Conservation (phyloP, 805 yeast species). For the Lipomyces yamadae region DNA sequence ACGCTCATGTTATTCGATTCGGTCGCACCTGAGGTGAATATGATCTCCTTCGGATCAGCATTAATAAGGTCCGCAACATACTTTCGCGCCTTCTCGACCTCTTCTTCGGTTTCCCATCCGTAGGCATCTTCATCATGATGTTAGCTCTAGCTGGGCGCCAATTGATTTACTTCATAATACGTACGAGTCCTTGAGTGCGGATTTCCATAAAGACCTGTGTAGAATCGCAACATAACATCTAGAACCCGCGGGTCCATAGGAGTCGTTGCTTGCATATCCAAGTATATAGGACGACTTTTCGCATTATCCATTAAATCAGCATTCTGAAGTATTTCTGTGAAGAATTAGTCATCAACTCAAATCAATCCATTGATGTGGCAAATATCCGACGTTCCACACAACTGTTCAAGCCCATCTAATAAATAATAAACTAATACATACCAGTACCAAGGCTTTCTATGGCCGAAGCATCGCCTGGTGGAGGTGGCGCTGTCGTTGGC, state of each 20-base stretch:
- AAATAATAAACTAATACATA: not conserved
- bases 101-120: conserved; percentile 98
- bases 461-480: conserved; percentile 17
- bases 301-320: conserved; percentile 35
- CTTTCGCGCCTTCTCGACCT: conserved; percentile 83
- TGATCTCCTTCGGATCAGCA: conserved; percentile 96
- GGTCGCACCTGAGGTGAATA: conserved; percentile 97
- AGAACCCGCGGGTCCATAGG: conserved; percentile 97
- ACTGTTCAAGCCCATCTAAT: not conserved
- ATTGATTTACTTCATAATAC: not conserved
- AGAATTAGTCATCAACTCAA: not conserved
- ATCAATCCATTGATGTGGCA: not conserved
- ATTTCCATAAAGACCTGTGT: conserved; percentile 93
- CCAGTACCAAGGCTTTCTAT: conserved; percentile 15
- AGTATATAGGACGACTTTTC: conserved; percentile 76
- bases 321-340: conserved; percentile 26
- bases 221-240: conserved; percentile 82
- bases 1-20: conserved; percentile 94
- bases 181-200: conserved; percentile 91
- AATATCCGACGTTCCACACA: not conserved
- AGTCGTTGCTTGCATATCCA: conserved; percentile 98
- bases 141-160: not conserved
- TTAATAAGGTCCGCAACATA: conserved; percentile 81
- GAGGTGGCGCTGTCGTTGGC: conserved; percentile 22
- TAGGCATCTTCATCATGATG: conserved; percentile 58